Base-by-base conservation (phyloP, 1,284 basidiomycete genomes). In the Cryptococcus sp. region DNA sequence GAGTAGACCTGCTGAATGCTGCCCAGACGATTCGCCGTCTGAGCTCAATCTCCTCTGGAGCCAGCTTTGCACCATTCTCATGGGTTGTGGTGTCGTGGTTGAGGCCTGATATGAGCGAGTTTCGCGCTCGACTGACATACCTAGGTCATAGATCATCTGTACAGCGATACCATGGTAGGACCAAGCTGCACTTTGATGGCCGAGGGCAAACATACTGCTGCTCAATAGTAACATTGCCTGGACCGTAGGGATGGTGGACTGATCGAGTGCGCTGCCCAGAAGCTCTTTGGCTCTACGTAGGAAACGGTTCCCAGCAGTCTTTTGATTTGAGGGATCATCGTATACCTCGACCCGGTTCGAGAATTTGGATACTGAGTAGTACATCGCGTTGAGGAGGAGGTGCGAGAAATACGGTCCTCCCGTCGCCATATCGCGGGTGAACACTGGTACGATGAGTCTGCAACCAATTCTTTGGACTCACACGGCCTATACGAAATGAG, bases 361-460 rank as follows among this genome's bases (percentile, higher is more conserved):
- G 43, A 67, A 70, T 47, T 70, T 70, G 44, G 65, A 54, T 0
- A 67, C 68, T 18, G 61, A 60, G 45, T 66, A 70, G 44, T 63
- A 57, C 45, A 69, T 69, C 7, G 65, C 64, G 46, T 69, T 65
- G 47, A 70, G 62, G 1, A 70, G 57, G 7, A 70, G 55, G 41
- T 62, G 63, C 24, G 60, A 63, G 47, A 67, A 69, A 50, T 67
- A 66, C 11, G 57, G 63, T 13, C 63, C 61, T 16, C 53, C 50
- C 40, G 54, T 59, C 0, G 63, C 61, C 66, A 66, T 67, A 52
- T 69, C 67, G 0, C 66, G 54, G 52, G 60, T 69, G 50, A 69
- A 69, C 13, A 64, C 52, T 46, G 56, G 54, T 22, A 5, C 11
- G 31, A 36, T 39, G 22, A 39, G 21, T 3, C 24, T 16, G 31